Conservation (phyloP, 768 basidiomycete species). For the Tylopilus sp. region DNA sequence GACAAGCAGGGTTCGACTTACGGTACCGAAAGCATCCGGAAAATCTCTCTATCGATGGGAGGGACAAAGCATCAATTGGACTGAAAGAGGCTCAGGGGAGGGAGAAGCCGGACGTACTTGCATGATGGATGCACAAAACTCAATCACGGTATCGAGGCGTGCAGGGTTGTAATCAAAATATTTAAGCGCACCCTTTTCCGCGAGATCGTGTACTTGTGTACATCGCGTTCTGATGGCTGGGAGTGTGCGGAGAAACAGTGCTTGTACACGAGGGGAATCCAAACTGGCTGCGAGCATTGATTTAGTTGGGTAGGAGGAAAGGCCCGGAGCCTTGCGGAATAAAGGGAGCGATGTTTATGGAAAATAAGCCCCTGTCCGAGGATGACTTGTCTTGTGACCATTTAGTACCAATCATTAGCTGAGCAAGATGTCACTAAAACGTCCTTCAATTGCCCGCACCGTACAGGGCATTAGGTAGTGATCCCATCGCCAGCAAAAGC, state of each 20-base stretch:
- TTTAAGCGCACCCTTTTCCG: constrained; percentile 66
- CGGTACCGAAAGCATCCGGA: constrained; percentile 60
- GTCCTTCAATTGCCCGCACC: neutral
- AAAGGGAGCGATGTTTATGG: neutral
- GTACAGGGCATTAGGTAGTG: neutral
- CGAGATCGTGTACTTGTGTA: constrained; percentile 71
- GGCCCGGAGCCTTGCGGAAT: neutral
- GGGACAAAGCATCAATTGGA: neutral
- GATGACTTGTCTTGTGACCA: constrained; percentile 1
- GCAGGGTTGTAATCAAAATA: constrained; percentile 86
- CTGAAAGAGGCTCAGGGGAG: neutral
- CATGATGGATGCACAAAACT: constrained; percentile 76
- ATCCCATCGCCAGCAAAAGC: neutral
- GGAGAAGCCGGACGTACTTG: constrained; percentile 44
- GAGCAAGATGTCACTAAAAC: no score
- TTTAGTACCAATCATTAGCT: neutral
- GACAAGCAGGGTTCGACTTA: constrained; percentile 31
- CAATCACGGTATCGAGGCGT: constrained; percentile 63
- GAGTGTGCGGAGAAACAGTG: constrained; percentile 76
- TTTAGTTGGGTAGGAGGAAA: neutral
- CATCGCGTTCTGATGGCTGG: constrained; percentile 91
- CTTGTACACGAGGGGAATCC: constrained; percentile 24
- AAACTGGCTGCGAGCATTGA: neutral
- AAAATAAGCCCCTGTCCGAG: constrained; percentile 10
- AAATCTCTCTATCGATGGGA: constrained; percentile 67